These are phyloP conservation scores for Clonostachys rhizophaga DNA, from an alignment of 2,329 filamentous ascomycete species.

Conservation along the genomic window DNA sequence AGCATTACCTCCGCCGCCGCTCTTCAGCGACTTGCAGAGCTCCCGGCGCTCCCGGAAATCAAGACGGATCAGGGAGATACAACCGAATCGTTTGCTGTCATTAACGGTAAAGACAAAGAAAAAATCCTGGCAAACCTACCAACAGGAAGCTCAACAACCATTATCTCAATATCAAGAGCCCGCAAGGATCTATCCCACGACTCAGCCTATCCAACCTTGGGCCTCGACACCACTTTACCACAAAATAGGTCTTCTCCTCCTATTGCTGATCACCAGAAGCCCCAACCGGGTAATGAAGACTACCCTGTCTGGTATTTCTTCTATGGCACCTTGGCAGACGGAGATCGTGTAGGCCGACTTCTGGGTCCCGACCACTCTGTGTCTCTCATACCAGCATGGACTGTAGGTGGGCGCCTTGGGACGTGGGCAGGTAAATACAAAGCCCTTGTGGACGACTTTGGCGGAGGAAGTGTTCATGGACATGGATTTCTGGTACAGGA, in stretches of 20 bases:
- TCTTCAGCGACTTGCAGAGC: slow-evolving; percentile 1
- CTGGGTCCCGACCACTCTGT: background rate
- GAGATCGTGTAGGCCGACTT: background rate
- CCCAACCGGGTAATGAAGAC: background rate
- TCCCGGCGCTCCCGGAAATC: background rate
- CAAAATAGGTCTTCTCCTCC: background rate
- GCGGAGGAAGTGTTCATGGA: slow-evolving; percentile 2
- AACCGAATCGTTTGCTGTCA: background rate
- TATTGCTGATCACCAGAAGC: too few relatives aligned
- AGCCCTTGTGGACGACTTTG: slow-evolving; percentile 24
- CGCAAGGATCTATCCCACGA: background rate
- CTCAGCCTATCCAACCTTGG: background rate
- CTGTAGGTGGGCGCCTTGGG: slow-evolving; percentile 19
- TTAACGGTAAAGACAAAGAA: background rate
- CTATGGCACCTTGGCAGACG: background rate
- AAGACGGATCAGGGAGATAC: background rate
- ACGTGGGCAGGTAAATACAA: slow-evolving; percentile 31
- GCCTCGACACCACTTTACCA: background rate
- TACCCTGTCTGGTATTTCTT: background rate
- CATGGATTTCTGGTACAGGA: background rate
- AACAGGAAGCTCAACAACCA: background rate
- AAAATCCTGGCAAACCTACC: background rate
- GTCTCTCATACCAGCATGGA: slow-evolving; percentile 14
- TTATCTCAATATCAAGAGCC: background rate
- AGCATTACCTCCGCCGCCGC: background rate